A percentile compares a stretch with the other conserved stretches of the same genome.
phyloP scores from a whole-genome alignment of 169 alveolate genomes.

The Cryptosporidium felis region DNA sequence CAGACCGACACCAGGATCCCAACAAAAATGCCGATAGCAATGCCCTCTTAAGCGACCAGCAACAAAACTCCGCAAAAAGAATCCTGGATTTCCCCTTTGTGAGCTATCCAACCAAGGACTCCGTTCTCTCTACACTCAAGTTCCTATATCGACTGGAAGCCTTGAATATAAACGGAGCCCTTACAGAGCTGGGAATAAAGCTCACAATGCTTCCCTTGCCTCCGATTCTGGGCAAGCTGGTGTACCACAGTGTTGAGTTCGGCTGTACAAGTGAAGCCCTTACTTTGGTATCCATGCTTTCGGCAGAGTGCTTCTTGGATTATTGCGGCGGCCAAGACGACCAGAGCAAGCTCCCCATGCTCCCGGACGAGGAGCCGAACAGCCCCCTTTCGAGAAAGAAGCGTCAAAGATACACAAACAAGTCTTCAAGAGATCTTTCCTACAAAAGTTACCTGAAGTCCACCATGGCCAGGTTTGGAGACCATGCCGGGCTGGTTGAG shows the following conservation, averaged over 20 bases:
- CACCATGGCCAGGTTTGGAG: constrained; percentile 51
- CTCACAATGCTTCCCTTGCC: constrained; percentile 86
- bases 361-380: constrained; percentile 75
- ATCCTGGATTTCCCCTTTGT: constrained; percentile 85
- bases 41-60: background rate
- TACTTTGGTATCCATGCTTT: constrained; percentile 87
- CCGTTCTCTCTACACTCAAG: constrained; percentile 81
- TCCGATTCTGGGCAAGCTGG: constrained; percentile 88
- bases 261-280: constrained; percentile 87
- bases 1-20: background rate
- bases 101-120: constrained; percentile 86
- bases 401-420: background rate
- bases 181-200: constrained; percentile 81
- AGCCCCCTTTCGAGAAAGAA: background rate
- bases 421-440: background rate
- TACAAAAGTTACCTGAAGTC: constrained; percentile 29
- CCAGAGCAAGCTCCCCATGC: constrained; percentile 73
- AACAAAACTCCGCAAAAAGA: constrained; percentile 73
- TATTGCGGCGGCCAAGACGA: constrained; percentile 49
- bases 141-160: constrained; percentile 86
- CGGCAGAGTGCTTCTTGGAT: constrained; percentile 76
- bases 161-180: constrained; percentile 76
- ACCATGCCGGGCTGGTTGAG: constrained; percentile 56
- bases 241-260: constrained; percentile 87
- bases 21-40: background rate